Percentiles rank a stretch among this genome's conserved stretches.
phyloP scores from a whole-genome alignment of 2,329 filamentous ascomycete genomes.

The Aspergillus phoenicis region DNA sequence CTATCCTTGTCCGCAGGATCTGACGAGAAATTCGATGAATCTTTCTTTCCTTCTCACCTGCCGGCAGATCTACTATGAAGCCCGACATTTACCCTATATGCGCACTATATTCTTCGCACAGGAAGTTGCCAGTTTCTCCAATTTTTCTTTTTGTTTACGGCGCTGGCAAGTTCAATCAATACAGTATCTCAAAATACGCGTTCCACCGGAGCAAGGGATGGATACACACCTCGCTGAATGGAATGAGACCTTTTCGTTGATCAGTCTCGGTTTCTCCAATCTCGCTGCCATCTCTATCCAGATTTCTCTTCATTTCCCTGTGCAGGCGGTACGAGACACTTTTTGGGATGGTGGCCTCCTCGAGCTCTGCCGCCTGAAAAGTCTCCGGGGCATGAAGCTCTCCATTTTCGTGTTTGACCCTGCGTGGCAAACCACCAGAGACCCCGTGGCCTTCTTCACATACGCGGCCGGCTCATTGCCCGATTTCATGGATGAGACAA shows the following conservation, averaged over 20 bases:
- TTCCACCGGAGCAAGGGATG: not conserved
- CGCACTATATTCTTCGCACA: not conserved
- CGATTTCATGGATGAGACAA: no score
- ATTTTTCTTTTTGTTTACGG: not conserved
- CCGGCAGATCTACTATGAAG: not conserved
- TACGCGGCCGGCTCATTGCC: not conserved
- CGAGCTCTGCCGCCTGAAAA: not conserved
- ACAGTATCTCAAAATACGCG: not conserved
- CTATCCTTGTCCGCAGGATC: constrained; percentile 1
- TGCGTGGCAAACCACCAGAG: not conserved
- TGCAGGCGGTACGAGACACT: no score
- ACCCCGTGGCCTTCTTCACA: not conserved
- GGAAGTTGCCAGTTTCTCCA: not conserved
- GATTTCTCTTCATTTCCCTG: no score
- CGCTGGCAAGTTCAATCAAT: not conserved
- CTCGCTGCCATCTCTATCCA: no score
- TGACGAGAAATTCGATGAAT: not conserved
- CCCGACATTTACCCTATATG: not conserved
- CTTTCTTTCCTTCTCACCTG: not conserved
- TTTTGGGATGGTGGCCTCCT: not conserved
- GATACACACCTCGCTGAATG: not conserved
- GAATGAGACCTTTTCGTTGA: constrained; percentile 1
- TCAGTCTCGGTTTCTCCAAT: no score
- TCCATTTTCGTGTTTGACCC: not conserved
- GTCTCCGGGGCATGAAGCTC: not conserved